Conservation (phyloP, 2,329 filamentous ascomycete species). For the Colletotrichum cereale region DNA sequence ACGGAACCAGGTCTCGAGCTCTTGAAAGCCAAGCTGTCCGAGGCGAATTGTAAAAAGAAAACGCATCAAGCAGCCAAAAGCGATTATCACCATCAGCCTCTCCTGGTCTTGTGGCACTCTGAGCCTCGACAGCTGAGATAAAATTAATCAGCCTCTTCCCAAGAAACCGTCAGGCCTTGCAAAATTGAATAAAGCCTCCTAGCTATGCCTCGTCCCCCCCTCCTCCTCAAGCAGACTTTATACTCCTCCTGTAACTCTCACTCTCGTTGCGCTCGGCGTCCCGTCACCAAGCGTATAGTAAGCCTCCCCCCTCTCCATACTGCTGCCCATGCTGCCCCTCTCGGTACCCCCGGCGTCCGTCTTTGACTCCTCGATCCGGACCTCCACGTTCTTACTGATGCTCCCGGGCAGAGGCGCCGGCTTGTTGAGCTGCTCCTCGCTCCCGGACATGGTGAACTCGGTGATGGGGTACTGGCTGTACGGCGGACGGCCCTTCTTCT, state of each 20-base stretch:
- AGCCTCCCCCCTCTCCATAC: conserved; percentile 11
- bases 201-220: neutral
- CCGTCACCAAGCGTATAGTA: conserved; percentile 7
- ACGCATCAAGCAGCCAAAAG: neutral
- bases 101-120: neutral
- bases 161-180: neutral
- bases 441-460: conserved; percentile 24
- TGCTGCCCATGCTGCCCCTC: conserved; percentile 3
- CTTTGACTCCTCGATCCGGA: conserved; percentile 26
- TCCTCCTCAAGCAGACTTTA: neutral
- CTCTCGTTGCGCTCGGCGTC: neutral
- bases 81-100: neutral
- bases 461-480: conserved; percentile 36
- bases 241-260: conserved; percentile 5
- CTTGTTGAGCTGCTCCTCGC: conserved; percentile 33
- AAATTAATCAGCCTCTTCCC: neutral
- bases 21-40: no score
- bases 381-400: conserved; percentile 37
- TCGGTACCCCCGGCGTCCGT: neutral
- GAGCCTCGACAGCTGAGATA: neutral
- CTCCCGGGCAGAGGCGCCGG: neutral
- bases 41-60: neutral
- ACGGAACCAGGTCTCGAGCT: neutral
- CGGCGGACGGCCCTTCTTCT: conserved; percentile 29
- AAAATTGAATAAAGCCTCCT: neutral